These are phyloP conservation scores for Limtongia smithiae DNA, from an alignment of 805 yeast genomes.

Conservation along the genomic window DNA sequence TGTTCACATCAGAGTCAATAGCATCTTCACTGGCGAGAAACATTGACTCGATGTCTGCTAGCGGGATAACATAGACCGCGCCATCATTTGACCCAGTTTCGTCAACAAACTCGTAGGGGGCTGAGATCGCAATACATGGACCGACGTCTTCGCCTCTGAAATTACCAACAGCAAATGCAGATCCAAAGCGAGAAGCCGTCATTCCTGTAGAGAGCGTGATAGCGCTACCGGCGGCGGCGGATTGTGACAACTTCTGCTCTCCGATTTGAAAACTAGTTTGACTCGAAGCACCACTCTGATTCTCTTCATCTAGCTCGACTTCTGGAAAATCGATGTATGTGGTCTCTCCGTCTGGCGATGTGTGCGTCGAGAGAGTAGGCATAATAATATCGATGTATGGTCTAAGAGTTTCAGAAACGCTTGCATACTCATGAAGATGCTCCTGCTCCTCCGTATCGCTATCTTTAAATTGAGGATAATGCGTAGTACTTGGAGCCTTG, in stretches of 20 bases:
- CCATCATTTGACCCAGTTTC: slow-evolving; percentile 18
- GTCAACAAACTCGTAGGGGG: slow-evolving; percentile 43
- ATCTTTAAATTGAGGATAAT: no score
- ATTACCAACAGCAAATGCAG: slow-evolving; percentile 44
- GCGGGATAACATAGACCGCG: slow-evolving; percentile 23
- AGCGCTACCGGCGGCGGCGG: slow-evolving; percentile 2
- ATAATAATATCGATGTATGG: slow-evolving; percentile 15
- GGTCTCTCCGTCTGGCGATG: slow-evolving; percentile 7
- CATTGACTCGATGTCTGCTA: slow-evolving; percentile 22
- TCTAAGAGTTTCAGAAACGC: slow-evolving; percentile 5
- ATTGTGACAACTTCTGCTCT: background rate
- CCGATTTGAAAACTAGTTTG: background rate
- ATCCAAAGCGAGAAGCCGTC: slow-evolving; percentile 47
- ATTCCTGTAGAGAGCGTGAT: slow-evolving; percentile 21
- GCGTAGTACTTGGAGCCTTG: slow-evolving; percentile 20
- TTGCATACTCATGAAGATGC: background rate
- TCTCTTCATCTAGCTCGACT: background rate
- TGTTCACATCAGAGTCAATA: background rate
- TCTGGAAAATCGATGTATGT: slow-evolving; percentile 16
- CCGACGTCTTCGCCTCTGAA: slow-evolving; percentile 39
- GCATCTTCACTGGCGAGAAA: background rate
- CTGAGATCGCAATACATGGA: slow-evolving; percentile 49
- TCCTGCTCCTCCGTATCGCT: background rate
- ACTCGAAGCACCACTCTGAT: background rate
- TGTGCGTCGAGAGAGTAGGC: background rate